These are phyloP conservation scores for Capsella bursapastoris DNA, from an alignment of 345 rosid species.

Conservation along the genomic window DNA sequence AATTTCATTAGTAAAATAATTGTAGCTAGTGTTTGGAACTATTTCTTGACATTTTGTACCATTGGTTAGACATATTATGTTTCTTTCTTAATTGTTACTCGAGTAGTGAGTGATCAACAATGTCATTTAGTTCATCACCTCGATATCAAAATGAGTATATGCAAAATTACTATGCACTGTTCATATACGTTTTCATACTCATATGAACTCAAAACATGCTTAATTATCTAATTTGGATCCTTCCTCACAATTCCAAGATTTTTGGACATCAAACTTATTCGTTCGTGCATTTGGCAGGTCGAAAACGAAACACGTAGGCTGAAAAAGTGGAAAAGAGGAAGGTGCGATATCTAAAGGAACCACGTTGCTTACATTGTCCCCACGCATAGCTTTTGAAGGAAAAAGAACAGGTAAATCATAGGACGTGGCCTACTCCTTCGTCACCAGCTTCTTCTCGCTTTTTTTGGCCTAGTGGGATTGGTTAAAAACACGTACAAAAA, in stretches of 20 bases:
- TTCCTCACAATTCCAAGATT: slow-evolving; percentile 15
- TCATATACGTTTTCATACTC: neutral
- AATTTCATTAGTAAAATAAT: no score
- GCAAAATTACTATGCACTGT: neutral
- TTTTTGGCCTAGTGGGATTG: slow-evolving; percentile 33
- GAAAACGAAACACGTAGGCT: slow-evolving; percentile 40
- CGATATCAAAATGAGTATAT: neutral
- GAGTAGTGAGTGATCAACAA: neutral
- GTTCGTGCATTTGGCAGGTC: slow-evolving; percentile 23
- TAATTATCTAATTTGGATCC: slow-evolving; percentile 1
- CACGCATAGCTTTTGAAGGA: slow-evolving; percentile 31
- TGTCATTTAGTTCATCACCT: neutral
- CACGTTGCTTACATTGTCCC: slow-evolving; percentile 34
- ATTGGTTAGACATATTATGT: neutral
- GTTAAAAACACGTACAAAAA: slow-evolving; percentile 6
- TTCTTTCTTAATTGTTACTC: neutral
- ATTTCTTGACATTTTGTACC: neutral
- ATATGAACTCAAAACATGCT: neutral
- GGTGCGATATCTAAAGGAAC: slow-evolving; percentile 38
- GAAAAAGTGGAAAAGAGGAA: slow-evolving; percentile 18
- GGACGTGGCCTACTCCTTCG: slow-evolving; percentile 30
- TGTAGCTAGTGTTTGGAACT: neutral
- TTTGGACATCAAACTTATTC: neutral
- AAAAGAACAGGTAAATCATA: slow-evolving; percentile 10
- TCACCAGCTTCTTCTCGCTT: slow-evolving; percentile 31